Evolutionary conservation across 345 rosid genomes (phyloP), one percentile per base, ranked within the genome.

Genomic region (Lepidium aucheri): DNA sequence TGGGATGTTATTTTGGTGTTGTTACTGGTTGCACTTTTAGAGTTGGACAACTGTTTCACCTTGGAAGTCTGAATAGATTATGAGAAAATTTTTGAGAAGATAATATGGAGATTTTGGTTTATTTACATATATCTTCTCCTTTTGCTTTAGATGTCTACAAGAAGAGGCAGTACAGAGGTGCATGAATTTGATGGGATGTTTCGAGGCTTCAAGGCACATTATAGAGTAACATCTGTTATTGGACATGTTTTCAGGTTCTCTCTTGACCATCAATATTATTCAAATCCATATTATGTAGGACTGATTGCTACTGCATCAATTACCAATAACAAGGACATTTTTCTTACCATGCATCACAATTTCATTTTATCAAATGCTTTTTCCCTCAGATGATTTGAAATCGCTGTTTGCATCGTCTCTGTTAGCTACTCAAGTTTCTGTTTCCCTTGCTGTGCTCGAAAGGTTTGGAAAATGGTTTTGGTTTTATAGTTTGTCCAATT

Each of bases 191-290:
- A 83, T 34, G 91, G 90, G 43, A 63, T 26, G 50, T 93, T 93
- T 81, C 78, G 78, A 36, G 91, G 94, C 14, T 80, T 70, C 67
- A 72, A 61, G 9, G 90, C 79, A 1, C 81, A 79, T 45, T 85
- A 67, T 51, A 81, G 80, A 87, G 89, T 93, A 11, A 90, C 98
- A 39, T 93, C 97, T 39, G 98, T 93, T 10, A 81, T 82, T 17
- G 97, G 98, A 33, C 98, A 93, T 76, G 91, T 93, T 67, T 93
- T 93, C 90, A 87, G 98, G 98, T 91, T 40, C 46, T 70, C 57
- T 69, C 67, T 60, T 63, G 38, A 30, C 47, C 42, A 26, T 50
- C 16, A 17, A 4, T 15, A 3, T 33, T 28, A 53, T 39, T 33
- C 42, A 4, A 24, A 43, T 34, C 63, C 22, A 30, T 0, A 68